These are phyloP conservation scores for Saccharomyces kudriavzevii DNA, from an alignment of 805 yeast species.

Conservation along the genomic window DNA sequence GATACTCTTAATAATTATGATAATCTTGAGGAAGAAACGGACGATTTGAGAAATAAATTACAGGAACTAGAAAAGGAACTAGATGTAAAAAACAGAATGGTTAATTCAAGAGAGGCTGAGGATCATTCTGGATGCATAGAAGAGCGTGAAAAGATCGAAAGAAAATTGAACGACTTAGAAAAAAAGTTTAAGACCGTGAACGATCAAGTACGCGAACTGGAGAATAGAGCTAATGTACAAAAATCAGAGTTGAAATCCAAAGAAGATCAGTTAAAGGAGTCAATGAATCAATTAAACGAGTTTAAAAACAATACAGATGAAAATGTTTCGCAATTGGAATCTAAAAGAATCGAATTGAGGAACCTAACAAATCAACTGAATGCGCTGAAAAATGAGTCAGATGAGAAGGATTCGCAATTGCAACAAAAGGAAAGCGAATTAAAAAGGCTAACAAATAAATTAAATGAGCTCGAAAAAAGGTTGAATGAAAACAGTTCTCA, in stretches of 20 bases:
- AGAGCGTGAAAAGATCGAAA: slow-evolving; percentile 3
- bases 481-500: not conserved
- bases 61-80: slow-evolving; percentile 8
- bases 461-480: not conserved
- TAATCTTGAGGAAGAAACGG: slow-evolving; percentile 5
- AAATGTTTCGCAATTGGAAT: not conserved
- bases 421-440: slow-evolving; percentile 1
- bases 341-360: not conserved
- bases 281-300: not conserved
- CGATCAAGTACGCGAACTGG: not conserved
- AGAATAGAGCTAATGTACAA: not conserved
- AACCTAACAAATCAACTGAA: not conserved
- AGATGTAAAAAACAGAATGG: slow-evolving; percentile 5
- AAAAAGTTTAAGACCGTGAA: not conserved
- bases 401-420: not conserved
- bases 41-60: slow-evolving; percentile 3
- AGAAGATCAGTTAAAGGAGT: not conserved
- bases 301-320: not conserved
- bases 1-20: not conserved
- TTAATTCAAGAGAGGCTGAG: not conserved
- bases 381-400: not conserved
- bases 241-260: not conserved
- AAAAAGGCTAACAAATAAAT: not conserved
- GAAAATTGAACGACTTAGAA: slow-evolving; percentile 1
- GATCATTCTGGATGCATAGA: not conserved